Percentiles rank a stretch among this genome's conserved stretches.
Evolutionary conservation across 768 basidiomycete genomes (phyloP).

Genomic region (Mycena rebaudengoi): DNA sequence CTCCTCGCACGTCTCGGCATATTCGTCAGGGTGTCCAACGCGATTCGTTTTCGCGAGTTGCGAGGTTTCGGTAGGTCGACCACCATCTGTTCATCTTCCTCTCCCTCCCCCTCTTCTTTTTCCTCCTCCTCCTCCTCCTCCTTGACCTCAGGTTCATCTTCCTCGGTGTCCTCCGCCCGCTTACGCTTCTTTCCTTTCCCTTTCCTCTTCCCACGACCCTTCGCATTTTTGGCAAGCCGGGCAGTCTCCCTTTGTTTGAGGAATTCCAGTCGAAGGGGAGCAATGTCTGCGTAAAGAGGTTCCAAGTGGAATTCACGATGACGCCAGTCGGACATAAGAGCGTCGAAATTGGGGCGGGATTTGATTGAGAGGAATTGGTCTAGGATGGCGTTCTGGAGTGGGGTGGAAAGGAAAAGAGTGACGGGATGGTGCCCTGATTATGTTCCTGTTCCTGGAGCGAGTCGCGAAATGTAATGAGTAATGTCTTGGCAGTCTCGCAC

Average conservation of each 20-base stretch:
- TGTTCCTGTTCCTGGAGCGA: background rate
- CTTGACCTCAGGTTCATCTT: background rate
- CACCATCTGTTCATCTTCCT: background rate
- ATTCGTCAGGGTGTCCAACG: background rate
- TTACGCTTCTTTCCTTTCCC: background rate
- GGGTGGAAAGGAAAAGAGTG: background rate
- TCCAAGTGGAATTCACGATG: background rate
- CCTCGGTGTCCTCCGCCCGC: background rate
- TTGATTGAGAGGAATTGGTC: background rate
- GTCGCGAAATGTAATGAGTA: background rate
- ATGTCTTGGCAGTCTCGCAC: background rate
- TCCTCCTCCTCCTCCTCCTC: background rate
- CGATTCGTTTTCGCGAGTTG: background rate
- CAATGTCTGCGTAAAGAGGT: background rate
- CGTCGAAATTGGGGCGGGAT: background rate
- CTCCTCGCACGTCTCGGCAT: background rate
- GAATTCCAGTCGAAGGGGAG: background rate
- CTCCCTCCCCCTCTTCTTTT: background rate
- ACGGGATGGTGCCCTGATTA: background rate
- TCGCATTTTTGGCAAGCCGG: background rate
- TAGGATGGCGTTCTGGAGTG: background rate
- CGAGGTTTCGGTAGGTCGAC: background rate
- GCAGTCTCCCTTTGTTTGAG: background rate
- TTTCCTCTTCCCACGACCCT: background rate
- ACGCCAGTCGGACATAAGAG: background rate